Conservation (phyloP, 331 rosid genomes). For the Malus hybrid region DNA sequence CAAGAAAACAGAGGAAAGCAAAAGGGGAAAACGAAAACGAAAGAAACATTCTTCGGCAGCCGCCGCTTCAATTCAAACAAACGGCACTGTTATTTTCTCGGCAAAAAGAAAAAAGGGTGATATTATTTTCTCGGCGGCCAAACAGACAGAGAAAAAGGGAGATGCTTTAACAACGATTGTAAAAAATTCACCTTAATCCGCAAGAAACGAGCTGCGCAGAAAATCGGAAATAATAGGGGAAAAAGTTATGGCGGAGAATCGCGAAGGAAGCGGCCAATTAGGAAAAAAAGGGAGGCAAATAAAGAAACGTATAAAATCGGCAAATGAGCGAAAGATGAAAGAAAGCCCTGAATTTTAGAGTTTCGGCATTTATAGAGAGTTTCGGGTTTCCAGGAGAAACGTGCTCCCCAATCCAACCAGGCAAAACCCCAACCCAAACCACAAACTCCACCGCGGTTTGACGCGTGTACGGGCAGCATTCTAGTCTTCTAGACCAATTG, state of each 20-base stretch:
- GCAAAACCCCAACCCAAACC: background rate
- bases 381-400: slow-evolving; percentile 22
- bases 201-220: background rate
- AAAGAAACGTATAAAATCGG: background rate
- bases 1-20: slow-evolving; percentile 10
- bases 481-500: background rate
- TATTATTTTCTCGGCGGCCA: slow-evolving; percentile 5
- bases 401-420: slow-evolving; percentile 20
- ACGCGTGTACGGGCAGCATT: background rate
- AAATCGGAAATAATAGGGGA: background rate
- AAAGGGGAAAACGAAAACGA: background rate
- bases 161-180: background rate
- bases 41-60: slow-evolving; percentile 3
- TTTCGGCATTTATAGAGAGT: slow-evolving; percentile 34
- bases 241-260: slow-evolving; percentile 7
- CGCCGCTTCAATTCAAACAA: background rate
- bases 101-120: too few species aligned
- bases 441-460: background rate
- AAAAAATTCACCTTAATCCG: slow-evolving; percentile 2
- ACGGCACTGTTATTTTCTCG: background rate
- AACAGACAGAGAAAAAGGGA: slow-evolving; percentile 8
- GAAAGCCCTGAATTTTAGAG: background rate
- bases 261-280: slow-evolving; percentile 8
- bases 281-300: background rate
- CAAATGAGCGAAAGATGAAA: background rate